phyloP scores from a whole-genome alignment of 2,329 filamentous ascomycete genomes.

The Penicillium glabrum region DNA sequence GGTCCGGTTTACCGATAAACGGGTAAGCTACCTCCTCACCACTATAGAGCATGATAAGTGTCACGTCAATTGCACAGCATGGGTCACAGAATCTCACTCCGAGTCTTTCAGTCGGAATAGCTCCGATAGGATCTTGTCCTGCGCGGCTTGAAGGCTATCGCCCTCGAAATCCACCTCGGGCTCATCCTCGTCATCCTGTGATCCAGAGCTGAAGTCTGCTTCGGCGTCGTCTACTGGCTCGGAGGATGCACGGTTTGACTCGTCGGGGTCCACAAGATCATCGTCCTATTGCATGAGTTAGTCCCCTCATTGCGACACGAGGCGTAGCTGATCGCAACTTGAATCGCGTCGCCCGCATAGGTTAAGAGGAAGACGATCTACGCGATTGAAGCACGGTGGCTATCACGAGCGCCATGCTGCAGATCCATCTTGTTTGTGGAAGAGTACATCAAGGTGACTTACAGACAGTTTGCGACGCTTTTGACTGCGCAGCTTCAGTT shows the following conservation, averaged over 20 bases:
- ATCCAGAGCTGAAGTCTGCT: slow-evolving; percentile 5
- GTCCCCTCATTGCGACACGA: slow-evolving; percentile 1
- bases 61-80: not conserved
- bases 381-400: not conserved
- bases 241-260: slow-evolving; percentile 20
- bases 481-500: slow-evolving; percentile 53
- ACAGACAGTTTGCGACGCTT: slow-evolving; percentile 62
- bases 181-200: slow-evolving; percentile 51
- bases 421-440: not conserved
- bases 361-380: not conserved
- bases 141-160: slow-evolving; percentile 77
- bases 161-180: slow-evolving; percentile 66
- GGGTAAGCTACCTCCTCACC: slow-evolving; percentile 71
- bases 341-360: not conserved
- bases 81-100: slow-evolving; percentile 12
- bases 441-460: slow-evolving; percentile 38
- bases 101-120: slow-evolving; percentile 39
- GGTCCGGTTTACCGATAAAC: slow-evolving; percentile 75
- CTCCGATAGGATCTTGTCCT: slow-evolving; percentile 80
- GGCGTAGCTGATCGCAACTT: slow-evolving; percentile 2
- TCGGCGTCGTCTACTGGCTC: slow-evolving; percentile 28
- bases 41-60: slow-evolving; percentile 22
- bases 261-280: slow-evolving; percentile 18
- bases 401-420: not conserved
- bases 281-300: slow-evolving; percentile 19